Base-by-base conservation (phyloP, 2,329 filamentous ascomycete genomes). In the Gremmenia infestans region DNA sequence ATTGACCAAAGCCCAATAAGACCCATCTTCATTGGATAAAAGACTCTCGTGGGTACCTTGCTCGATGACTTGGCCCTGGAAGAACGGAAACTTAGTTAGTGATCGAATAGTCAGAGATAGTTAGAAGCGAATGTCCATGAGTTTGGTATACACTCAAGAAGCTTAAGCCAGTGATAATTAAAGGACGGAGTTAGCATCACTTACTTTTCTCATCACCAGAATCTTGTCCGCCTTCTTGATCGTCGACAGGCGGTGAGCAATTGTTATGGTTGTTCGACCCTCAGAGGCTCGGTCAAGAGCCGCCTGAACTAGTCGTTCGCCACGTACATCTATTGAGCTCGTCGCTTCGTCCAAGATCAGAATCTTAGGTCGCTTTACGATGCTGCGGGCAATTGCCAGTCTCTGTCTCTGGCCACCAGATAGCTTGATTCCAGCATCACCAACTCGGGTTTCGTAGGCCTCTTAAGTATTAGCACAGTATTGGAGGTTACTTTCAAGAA, bases 161-260 rank as follows among this genome's bases (percentile, higher is more conserved):
- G 9, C 28, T 32, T 12, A 32, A 32, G 11, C 28, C 28, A 32
- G 28, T 9, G 28, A 28, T 3, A 32, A 42, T 1, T 32, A 7
- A 54, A 49, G 12, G 25, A 92, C 92, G 70, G 97, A 96, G 4
- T 91, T 89, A 63, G 97, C 95, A 1, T 92, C 96, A 0, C 93
- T 97, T 2, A 91, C 91, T 63, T 86, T 81, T 49, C 86, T 79
- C 51, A 95, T 72, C 1, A 95, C 90, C 6, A 91, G 76, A 55
- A 95, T 95, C 37, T 84, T 82, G 65, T 95, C 86, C 1, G 90
- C 89, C 59, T 87, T 82, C 69, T 84, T 86, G 64, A 91, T 88
- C 0, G 88, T 91, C 0, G 85, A 88, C 2, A 91, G 74, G 5
- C 87, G 77, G 70, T 91, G 60, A 28, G 82, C 82, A 55, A 87